Base-by-base conservation (phyloP, 1,139 yeast genomes). In the Kurtzmaniella quercitrusa region DNA sequence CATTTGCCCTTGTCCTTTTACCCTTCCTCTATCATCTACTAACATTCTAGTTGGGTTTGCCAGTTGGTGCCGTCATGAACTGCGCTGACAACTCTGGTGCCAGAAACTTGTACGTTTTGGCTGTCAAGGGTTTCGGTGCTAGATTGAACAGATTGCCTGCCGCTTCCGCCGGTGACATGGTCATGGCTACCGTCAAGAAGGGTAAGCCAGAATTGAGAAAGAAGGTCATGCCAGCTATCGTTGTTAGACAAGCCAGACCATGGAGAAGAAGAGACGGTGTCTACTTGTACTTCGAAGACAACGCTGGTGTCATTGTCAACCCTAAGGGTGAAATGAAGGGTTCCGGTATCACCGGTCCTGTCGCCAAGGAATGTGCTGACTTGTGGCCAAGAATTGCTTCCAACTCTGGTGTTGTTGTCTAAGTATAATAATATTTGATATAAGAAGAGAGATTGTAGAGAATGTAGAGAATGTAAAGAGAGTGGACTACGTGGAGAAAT, bases 321-420 rank as follows among this genome's bases (percentile, higher is more conserved):
- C 98, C 99, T 73, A 94, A 94, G 93, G 99, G 99, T 82, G 99
- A 94, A 81, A 94, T 94, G 98, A 94, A 94, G 85, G 99, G 99
- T 79, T 94, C 98, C 62, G 98, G 98, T 69, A 93, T 94, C 73
- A 94, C 98, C 69, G 99, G 99, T 77, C 98, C 99, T 67, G 99
- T 94, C 70, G 98, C 97, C 76, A 94, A 93, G 83, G 99, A 94
- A 82, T 93, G 98, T 82, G 98, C 99, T 73, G 99, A 94, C 73
- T 87, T 94, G 77, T 94, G 99, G 99, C 99, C 99, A 75, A 91
- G 98, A 85, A 93, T 94, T 79, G 98, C 99, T 71, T 90, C 98
- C 64, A 90, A 90, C 93, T 94, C 98, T 67, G 98, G 98, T 88
- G 98, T 94, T 74, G 98, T 94, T 77, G 99, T 90, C 73, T 93